These are phyloP conservation scores for Fusarium hainanense DNA, from an alignment of 2,329 filamentous ascomycete genomes.

Conservation along the genomic window DNA sequence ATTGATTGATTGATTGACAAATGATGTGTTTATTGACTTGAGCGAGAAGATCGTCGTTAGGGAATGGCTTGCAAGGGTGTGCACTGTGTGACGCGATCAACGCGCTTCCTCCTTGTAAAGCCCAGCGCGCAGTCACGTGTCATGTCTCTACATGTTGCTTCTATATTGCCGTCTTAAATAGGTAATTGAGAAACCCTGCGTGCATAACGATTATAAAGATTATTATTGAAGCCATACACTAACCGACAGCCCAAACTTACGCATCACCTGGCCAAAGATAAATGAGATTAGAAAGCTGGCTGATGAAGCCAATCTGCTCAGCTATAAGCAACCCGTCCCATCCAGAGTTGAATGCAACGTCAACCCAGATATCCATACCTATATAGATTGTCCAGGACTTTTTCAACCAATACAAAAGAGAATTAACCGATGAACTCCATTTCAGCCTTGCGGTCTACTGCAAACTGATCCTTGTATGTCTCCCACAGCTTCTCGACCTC, in stretches of 20 bases:
- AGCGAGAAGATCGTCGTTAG: not conserved
- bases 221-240: not conserved
- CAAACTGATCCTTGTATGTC: slow-evolving; percentile 81
- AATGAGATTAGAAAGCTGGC: slow-evolving; percentile 7
- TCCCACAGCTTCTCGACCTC: slow-evolving; percentile 81
- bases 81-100: slow-evolving; percentile 36
- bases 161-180: not conserved
- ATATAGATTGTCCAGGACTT: not conserved
- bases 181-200: not conserved
- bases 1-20: not conserved
- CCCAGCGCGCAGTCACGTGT: slow-evolving; percentile 43
- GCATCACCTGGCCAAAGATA: not conserved
- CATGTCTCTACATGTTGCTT: not conserved
- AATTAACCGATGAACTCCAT: slow-evolving; percentile 72
- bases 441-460: slow-evolving; percentile 70
- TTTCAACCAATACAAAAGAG: not conserved
- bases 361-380: not conserved
- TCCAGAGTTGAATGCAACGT: not conserved
- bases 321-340: not conserved
- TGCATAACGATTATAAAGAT: not conserved
- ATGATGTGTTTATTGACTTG: not conserved
- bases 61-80: not conserved
- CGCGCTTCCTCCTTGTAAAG: slow-evolving; percentile 29
- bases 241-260: not conserved
- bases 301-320: not conserved